Conservation (phyloP, 1,284 basidiomycete species). For the Volvariella volvacea region DNA sequence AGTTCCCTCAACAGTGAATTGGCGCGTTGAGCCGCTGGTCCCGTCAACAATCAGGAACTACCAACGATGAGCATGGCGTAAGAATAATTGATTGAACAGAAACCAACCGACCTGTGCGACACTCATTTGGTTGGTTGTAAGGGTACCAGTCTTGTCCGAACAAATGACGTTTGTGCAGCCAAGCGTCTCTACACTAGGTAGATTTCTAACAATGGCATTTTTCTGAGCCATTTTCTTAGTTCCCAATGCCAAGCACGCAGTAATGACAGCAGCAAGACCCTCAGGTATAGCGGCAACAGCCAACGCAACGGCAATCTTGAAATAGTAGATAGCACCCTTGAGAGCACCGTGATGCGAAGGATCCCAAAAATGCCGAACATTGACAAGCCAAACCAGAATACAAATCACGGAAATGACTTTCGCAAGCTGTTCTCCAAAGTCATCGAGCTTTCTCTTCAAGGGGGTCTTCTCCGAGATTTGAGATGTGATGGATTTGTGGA, state of each 20-base stretch:
- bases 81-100: conserved; percentile 42
- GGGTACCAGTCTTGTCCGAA: conserved; percentile 94
- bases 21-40: conserved; percentile 44
- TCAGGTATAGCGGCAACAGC: conserved; percentile 96
- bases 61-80: conserved; percentile 9
- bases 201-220: conserved; percentile 91
- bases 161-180: conserved; percentile 97
- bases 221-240: conserved; percentile 98
- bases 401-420: conserved; percentile 96
- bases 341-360: conserved; percentile 84
- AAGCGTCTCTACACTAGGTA: conserved; percentile 94
- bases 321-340: conserved; percentile 94
- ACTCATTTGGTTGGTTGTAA: conserved; percentile 96
- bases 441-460: conserved; percentile 91
- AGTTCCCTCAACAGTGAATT: conserved; percentile 82
- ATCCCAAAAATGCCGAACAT: conserved; percentile 90
- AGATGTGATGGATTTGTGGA: conserved; percentile 87
- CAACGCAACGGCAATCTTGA: conserved; percentile 95
- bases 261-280: conserved; percentile 93
- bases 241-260: conserved; percentile 91
- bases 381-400: conserved; percentile 93
- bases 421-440: conserved; percentile 92
- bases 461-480: conserved; percentile 93
- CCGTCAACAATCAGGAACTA: conserved; percentile 74
- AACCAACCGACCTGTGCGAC: conserved; percentile 66